Conservation (phyloP, 2,329 filamentous ascomycete genomes). For the Aphanocladium album region DNA sequence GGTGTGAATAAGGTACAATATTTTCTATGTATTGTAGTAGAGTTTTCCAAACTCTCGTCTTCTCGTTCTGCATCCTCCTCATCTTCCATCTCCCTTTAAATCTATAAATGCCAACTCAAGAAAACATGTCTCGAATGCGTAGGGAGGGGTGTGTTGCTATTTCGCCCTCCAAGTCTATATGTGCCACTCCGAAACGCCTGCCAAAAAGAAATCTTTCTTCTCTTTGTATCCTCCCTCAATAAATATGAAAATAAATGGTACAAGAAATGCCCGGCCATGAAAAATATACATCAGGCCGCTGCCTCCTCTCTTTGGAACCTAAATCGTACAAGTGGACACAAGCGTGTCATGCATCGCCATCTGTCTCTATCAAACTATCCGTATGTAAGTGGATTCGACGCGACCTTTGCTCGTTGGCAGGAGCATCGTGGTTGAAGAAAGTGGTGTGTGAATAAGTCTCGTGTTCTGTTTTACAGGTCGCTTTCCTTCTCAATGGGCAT, state of each 20-base stretch:
- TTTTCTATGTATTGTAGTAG: not conserved
- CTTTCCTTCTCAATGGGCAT: constrained; percentile 27
- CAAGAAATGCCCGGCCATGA: constrained; percentile 1
- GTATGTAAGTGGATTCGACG: not conserved
- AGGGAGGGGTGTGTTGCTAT: not conserved
- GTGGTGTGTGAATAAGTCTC: no score
- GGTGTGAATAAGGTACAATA: not conserved
- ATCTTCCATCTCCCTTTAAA: not conserved
- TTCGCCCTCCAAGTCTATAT: constrained; percentile 7
- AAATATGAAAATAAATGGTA: constrained; percentile 2
- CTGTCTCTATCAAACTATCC: not conserved
- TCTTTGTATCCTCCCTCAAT: not conserved
- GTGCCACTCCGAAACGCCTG: constrained; percentile 9
- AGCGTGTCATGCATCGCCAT: not conserved
- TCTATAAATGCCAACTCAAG: constrained; percentile 2
- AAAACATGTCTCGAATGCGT: constrained; percentile 4
- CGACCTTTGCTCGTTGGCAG: no score
- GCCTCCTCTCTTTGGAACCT: not conserved
- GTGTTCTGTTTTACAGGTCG: constrained; percentile 10
- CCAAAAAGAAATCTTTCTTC: not conserved
- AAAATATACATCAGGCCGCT: constrained; percentile 4
- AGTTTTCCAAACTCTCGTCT: not conserved
- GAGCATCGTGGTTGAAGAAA: not conserved
- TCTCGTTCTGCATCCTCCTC: not conserved
- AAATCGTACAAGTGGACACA: constrained; percentile 9